Conservation (phyloP, 805 yeast genomes). For the Nakazawaea populi region DNA sequence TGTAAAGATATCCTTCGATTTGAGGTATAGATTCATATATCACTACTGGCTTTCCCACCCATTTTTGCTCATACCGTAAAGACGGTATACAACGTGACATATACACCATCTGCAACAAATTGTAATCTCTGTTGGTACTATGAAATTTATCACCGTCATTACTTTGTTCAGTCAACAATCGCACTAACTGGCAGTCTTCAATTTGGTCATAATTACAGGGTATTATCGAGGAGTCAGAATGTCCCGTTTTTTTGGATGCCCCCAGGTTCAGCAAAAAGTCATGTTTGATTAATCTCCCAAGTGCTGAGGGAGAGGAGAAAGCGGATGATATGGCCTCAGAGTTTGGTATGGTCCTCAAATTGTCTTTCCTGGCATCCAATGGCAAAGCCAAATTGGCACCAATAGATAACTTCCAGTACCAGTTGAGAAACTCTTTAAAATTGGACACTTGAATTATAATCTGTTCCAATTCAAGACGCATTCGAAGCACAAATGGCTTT, state of each 20-base stretch:
- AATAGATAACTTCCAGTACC: neutral
- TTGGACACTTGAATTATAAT: slow-evolving; percentile 1
- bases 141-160: neutral
- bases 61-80: neutral
- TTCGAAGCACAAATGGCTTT: slow-evolving; percentile 1
- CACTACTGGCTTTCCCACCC: slow-evolving; percentile 5
- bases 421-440: slow-evolving; percentile 6
- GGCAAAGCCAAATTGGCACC: neutral
- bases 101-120: neutral
- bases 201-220: neutral
- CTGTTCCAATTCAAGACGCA: slow-evolving; percentile 6
- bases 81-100: neutral
- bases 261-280: too few relatives aligned
- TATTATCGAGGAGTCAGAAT: neutral
- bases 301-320: too few relatives aligned
- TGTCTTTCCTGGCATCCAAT: neutral
- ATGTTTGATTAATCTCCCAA: too few relatives aligned
- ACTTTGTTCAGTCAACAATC: neutral
- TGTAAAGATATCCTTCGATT: neutral
- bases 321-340: neutral
- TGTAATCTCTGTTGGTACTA: neutral
- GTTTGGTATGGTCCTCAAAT: neutral
- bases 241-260: too few relatives aligned
- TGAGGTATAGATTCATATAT: neutral
- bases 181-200: neutral